A percentile compares a stretch with the other conserved stretches of the same genome.
These are phyloP conservation scores for Pseudevernia furfuracea DNA, from an alignment of 495 filamentous ascomycete genomes.

Conservation along the genomic window DNA sequence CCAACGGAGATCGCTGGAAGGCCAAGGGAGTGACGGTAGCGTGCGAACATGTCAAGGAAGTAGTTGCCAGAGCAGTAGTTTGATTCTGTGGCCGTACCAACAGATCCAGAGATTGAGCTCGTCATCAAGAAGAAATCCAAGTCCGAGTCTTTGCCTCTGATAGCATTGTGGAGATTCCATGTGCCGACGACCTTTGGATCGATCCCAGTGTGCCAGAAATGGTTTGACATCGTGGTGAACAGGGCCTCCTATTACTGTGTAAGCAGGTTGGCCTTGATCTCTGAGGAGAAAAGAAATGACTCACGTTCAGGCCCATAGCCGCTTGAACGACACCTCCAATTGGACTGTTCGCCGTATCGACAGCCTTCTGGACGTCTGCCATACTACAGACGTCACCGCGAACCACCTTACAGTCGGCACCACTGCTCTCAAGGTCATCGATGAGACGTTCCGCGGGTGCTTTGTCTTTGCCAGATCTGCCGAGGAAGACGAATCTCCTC, in stretches of 20 bases:
- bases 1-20: conserved; percentile 22
- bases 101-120: conserved; percentile 17
- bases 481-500: conserved; percentile 34
- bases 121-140: conserved; percentile 29
- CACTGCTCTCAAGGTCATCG: conserved; percentile 23
- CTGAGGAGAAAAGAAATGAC: no score
- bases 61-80: conserved; percentile 23
- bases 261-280: no score
- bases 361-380: conserved; percentile 27
- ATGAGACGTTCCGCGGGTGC: conserved; percentile 21
- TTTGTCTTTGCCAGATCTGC: conserved; percentile 28
- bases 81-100: conserved; percentile 18
- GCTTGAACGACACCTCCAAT: conserved; percentile 24
- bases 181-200: conserved; percentile 12
- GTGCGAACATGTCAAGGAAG: conserved; percentile 23
- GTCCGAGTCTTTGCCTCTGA: conserved; percentile 8
- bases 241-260: conserved; percentile 19
- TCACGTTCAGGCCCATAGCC: conserved; percentile 18
- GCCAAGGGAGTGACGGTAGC: background rate
- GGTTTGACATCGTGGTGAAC: conserved; percentile 7
- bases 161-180: conserved; percentile 27
- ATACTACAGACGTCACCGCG: conserved; percentile 29
- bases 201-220: conserved; percentile 11
- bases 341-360: background rate
- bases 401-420: conserved; percentile 27